Evolutionary conservation across 345 rosid genomes (phyloP), one percentile per base, ranked within the genome.

Genomic region (Salix dunnii): DNA sequence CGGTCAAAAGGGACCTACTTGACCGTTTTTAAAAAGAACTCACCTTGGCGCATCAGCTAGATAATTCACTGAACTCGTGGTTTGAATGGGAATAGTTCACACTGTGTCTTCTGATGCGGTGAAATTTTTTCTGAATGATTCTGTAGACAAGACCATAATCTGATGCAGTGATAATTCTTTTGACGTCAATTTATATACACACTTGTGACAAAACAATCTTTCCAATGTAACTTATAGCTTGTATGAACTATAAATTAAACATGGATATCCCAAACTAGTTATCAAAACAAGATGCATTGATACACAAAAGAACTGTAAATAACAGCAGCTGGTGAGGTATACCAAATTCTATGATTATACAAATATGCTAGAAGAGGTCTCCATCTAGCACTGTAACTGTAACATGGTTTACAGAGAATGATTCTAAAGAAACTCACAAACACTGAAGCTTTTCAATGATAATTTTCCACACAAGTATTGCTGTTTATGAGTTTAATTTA

Each of bases 391-490:
- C 83, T 48, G 97, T 90, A 17, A 92, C 88, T 9, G 95, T 92
- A 25, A 92, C 89, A 75, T 92, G 90, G 86, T 94, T 94, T 53
- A 94, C 89, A n/a, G 92, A 77, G 81, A 83, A 92, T 5, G 91
- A 77, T 75, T 85, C 85, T n/a, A n/a, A n/a, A n/a, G 30, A 28
- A 28, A 28, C 30, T 28, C 30, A 28, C 30, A 28, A 28, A 28
- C 30, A 28, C 30, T 4, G 6, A 33, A 33, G 35, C 35, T 33
- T 33, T 33, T 33, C 35, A 33, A 6, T 33, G 35, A 33, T 33
- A 33, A 33, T 33, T 33, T 33, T 33, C 35, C 35, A 33, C 35
- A 33, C 35, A 4, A 4, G 35, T 33, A 33, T 33, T 33, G 35
- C 6, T 33, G 35, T 33, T 33, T 33, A 33, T 33, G 35, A 33